Evolutionary conservation across 2,329 filamentous ascomycete genomes (phyloP), one percentile per base, ranked within the genome.

Genomic region (Venturia asperata): DNA sequence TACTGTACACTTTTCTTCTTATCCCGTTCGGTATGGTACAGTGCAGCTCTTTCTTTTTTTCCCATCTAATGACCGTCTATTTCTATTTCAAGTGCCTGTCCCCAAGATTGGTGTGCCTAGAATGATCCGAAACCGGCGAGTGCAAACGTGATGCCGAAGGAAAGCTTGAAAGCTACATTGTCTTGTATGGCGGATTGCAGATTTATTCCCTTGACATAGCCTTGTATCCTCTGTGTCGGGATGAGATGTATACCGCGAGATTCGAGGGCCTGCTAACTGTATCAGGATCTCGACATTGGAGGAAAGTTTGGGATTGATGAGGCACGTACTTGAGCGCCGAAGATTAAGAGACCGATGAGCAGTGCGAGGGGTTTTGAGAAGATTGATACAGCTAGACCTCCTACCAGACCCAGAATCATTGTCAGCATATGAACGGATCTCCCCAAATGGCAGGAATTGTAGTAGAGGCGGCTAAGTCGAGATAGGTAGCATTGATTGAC

Each of bases 141-240:
- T 34, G 87, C 83, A 76, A 92, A 92, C 37, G 89, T 88, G 52
- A 85, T 71, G n/a, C 86, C 85, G 73, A 92, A 92, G 3, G 87
- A 85, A 27, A 87, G 73, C 72, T 87, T 88, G 72, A 89, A 88
- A 21, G 83, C 83, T 1, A 84, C 81, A 69, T 86, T 83, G 67
- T 82, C 79, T 70, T 82, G 79, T 64, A 87, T 75, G 58, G 81
- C 77, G 5, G 79, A 79, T 58, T 78, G 74, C 24, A 85, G 67
- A 69, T 85, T 78, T 34, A 83, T 76, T 39, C 75, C 75, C 65
- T 78, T 79, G 64, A 83, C 74, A 66, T 82, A 83, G 60, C 76
- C 74, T 70, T 84, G 81, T 52, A 85, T 69, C 37, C 71, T 74
- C 45, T 74, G 72, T 68, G 81, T 82, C 0, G 80, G 80, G 11